Base-by-base conservation (phyloP, 2,329 filamentous ascomycete genomes). In the Leptographium lundbergii region DNA sequence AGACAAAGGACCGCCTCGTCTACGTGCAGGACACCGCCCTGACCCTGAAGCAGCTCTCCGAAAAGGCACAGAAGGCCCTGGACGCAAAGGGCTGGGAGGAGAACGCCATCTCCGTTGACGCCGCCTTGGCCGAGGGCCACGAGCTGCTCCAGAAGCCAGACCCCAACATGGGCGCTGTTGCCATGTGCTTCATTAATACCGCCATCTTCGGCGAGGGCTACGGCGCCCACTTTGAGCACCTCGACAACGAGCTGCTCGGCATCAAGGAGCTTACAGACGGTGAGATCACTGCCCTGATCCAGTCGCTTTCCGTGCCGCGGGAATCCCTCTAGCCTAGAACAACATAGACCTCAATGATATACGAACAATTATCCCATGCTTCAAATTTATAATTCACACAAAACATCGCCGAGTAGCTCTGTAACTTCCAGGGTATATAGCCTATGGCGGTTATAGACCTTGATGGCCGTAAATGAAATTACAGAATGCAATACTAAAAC, bases 191-290 rank as follows among this genome's bases (percentile, higher is more conserved):
- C n/a, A 56, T 59, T 36, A 52, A 42, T 34, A 24, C 47, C 13
- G 32, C 54, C 34, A 53, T 56, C 48, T 56, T 34, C 11, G 58
- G 58, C 36, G 58, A 59, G 6, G 58, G 58, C 58, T 72, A 72
- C 53, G 71, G 70, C 6, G 56, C 64, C 4, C 68, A 66, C 29
- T 73, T 69, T 56, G 60, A 68, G 13, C 71, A 72, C 64, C 65
- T 67, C 22, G 74, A 78, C 60, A 76, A 76, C 53, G 72, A 72
- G 62, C 64, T 80, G 14, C 60, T 81, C 0, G 77, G 77, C 0
- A 42, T 81, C 22, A 71, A 73, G 66, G 65, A 68, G 6, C 66
- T 73, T 59, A 73, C 68, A 0, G 71, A 77, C 10, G 70, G 67
- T 10, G 72, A 75, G 27, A 55, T 80, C 5, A 67, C 72, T 61